Conservation (phyloP, 768 basidiomycete genomes). For the Russula sp. region DNA sequence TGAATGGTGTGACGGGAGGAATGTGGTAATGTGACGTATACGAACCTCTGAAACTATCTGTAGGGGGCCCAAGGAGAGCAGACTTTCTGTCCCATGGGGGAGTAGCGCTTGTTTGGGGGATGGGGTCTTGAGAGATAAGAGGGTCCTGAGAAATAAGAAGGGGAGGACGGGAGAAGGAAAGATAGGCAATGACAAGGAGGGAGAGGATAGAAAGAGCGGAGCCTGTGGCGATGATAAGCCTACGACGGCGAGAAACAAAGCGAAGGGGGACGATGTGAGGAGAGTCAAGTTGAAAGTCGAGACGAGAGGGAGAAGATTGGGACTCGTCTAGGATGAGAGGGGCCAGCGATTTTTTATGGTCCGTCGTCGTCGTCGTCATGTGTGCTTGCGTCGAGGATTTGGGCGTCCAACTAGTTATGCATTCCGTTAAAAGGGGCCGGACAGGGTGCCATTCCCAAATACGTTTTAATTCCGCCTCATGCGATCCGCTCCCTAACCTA, state of each 20-base stretch:
- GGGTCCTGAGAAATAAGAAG: background rate
- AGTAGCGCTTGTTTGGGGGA: background rate
- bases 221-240: background rate
- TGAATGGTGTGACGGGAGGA: background rate
- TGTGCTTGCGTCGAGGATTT: background rate
- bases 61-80: slow-evolving; percentile 41
- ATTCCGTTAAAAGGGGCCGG: no score
- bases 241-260: slow-evolving; percentile 1
- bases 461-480: no score
- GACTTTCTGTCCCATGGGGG: slow-evolving; percentile 7
- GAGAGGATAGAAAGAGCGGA: slow-evolving; percentile 2
- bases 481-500: background rate
- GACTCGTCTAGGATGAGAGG: background rate
- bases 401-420: no score
- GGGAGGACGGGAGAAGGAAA: slow-evolving; percentile 1
- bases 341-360: background rate
- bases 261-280: background rate
- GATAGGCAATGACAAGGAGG: slow-evolving; percentile 1
- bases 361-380: background rate
- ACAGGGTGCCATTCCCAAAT: no score
- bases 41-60: slow-evolving; percentile 48
- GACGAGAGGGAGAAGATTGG: background rate
- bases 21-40: background rate
- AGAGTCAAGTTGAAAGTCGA: background rate
- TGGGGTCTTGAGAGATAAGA: background rate